Conservation (phyloP, 805 yeast species). For the Kodamaea laetipori region DNA sequence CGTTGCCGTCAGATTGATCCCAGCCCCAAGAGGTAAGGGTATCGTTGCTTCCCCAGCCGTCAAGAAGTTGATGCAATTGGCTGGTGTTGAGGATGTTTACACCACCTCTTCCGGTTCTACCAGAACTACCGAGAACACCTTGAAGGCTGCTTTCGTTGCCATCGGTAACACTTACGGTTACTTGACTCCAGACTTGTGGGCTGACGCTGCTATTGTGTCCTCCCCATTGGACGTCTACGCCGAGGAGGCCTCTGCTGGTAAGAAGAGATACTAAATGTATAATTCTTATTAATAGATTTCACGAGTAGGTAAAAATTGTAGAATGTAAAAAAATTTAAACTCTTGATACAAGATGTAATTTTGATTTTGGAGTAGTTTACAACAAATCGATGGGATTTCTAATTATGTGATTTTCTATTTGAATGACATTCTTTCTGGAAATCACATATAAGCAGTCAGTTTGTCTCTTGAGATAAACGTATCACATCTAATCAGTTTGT, state of each 20-base stretch:
- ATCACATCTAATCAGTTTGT: too few relatives aligned
- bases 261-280: constrained; percentile 64
- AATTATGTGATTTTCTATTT: too few relatives aligned
- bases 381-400: too few relatives aligned
- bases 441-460: too few relatives aligned
- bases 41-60: constrained; percentile 99
- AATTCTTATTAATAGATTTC: too few relatives aligned
- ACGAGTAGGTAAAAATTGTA: too few relatives aligned
- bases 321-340: too few relatives aligned
- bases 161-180: constrained; percentile 99
- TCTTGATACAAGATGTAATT: too few relatives aligned
- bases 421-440: too few relatives aligned
- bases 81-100: constrained; percentile 99
- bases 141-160: constrained; percentile 99
- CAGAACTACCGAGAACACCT: constrained; percentile 99
- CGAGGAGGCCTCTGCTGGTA: constrained; percentile 74
- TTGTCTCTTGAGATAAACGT: too few relatives aligned
- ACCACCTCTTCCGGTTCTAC: constrained; percentile 98
- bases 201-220: constrained; percentile 75
- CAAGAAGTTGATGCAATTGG: constrained; percentile 97
- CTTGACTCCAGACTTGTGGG: constrained; percentile 99
- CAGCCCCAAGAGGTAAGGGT: constrained; percentile 99
- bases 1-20: constrained; percentile 96
- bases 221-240: constrained; percentile 96
- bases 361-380: too few relatives aligned